Percentiles rank a stretch among this genome's conserved stretches.
phyloP scores from a whole-genome alignment of 176 grass and related monocot species.

The Zoysia pacifica region DNA sequence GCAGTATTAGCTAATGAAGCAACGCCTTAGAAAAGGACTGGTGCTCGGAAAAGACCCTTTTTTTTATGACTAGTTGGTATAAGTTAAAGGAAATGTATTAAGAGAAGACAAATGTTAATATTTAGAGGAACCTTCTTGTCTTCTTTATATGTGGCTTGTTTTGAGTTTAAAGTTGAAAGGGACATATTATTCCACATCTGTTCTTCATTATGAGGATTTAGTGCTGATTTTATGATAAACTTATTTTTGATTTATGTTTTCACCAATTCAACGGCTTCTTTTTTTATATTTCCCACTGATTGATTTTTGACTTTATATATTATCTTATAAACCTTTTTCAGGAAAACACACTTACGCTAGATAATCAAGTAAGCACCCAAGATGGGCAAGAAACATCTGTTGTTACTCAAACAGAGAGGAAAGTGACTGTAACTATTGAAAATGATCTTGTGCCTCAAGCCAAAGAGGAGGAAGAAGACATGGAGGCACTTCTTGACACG shows the following conservation, averaged over 20 bases:
- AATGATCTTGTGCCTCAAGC: constrained; percentile 94
- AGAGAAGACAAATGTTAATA: neutral
- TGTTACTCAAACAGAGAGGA: constrained; percentile 74
- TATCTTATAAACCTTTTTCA: constrained; percentile 47
- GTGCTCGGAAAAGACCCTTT: neutral
- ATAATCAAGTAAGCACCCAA: constrained; percentile 64
- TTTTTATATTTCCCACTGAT: neutral
- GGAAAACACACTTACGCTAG: constrained; percentile 82
- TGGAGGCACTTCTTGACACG: constrained; percentile 98
- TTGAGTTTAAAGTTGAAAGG: constrained; percentile 9
- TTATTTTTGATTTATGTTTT: neutral
- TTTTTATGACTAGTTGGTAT: neutral
- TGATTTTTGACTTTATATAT: constrained; percentile 14
- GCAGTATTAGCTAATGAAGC: neutral
- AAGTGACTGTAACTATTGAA: constrained; percentile 91
- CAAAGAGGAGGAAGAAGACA: constrained; percentile 94
- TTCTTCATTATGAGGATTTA: neutral
- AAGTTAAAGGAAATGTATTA: neutral
- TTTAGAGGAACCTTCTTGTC: neutral
- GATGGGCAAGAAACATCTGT: constrained; percentile 61
- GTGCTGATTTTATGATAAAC: neutral
- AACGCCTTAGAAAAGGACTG: neutral
- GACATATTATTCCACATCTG: neutral
- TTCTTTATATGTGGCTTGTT: neutral
- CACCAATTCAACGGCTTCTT: neutral